phyloP scores from a whole-genome alignment of 2,329 filamentous ascomycete genomes.

The Colletotrichum tropicale region DNA sequence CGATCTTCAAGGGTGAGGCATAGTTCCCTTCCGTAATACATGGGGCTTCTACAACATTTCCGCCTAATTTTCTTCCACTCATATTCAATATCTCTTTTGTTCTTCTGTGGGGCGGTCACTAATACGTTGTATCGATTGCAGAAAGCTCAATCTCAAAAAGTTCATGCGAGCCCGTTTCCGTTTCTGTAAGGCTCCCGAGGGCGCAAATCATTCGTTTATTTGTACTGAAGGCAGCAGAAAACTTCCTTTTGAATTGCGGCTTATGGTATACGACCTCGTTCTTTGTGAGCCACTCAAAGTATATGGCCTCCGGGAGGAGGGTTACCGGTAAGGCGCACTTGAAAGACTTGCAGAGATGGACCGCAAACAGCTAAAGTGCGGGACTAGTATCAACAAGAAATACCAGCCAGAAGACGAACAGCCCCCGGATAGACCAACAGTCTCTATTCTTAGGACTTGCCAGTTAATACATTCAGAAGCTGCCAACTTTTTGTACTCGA shows the following conservation, averaged over 20 bases:
- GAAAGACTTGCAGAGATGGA: background rate
- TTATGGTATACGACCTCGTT: background rate
- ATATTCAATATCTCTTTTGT: fast-evolving
- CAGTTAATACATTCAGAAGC: background rate
- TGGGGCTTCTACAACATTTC: fast-evolving
- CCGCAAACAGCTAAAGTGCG: background rate
- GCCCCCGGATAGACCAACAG: background rate
- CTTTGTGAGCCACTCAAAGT: background rate
- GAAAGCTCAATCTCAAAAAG: background rate
- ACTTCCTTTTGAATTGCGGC: background rate
- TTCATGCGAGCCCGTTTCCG: fast-evolving
- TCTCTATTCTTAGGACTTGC: background rate
- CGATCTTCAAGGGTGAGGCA: background rate
- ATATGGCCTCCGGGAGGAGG: background rate
- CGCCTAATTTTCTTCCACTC: fast-evolving
- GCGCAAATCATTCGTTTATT: background rate
- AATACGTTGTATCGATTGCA: background rate
- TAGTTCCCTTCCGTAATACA: fast-evolving
- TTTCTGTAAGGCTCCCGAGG: background rate
- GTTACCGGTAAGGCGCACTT: background rate
- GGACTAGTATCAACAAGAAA: background rate
- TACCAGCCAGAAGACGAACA: background rate
- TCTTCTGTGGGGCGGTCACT: fast-evolving
- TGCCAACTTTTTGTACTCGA: background rate
- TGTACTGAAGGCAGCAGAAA: background rate